These are phyloP conservation scores for Lobosporangium transversale DNA, from an alignment of 192 early-diverging fungal species.

Conservation along the genomic window DNA sequence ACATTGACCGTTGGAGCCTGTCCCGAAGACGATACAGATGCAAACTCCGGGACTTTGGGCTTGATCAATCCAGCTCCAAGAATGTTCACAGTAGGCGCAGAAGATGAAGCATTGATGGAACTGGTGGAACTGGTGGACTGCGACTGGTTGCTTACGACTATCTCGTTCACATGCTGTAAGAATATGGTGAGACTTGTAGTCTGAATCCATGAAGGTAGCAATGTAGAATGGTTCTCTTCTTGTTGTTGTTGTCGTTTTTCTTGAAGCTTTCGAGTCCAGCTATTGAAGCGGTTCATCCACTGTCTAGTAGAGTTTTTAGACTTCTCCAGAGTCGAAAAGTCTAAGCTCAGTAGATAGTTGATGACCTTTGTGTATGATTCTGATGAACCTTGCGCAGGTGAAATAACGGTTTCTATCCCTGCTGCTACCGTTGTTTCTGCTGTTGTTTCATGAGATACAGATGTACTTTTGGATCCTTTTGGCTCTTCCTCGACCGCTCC, in stretches of 20 bases:
- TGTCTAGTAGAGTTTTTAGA: constrained; percentile 6
- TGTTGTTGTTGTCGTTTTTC: not conserved
- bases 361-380: constrained; percentile 29
- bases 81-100: constrained; percentile 1
- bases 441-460: not conserved
- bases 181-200: not conserved
- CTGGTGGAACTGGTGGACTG: too few relatives aligned
- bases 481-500: not conserved
- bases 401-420: not conserved
- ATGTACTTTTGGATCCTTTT: not conserved
- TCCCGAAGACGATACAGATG: not conserved
- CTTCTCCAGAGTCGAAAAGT: constrained; percentile 20
- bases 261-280: not conserved
- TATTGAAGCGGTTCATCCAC: constrained; percentile 13
- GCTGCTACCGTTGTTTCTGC: not conserved
- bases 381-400: not conserved
- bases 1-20: constrained; percentile 7
- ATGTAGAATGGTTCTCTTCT: not conserved
- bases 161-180: not conserved
- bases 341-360: constrained; percentile 24
- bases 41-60: constrained; percentile 9
- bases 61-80: constrained; percentile 27
- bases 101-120: too few relatives aligned
- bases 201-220: not conserved
- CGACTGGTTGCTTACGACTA: too few relatives aligned